Conservation (phyloP, 306 rosid genomes). For the Acacia melanoxylon region DNA sequence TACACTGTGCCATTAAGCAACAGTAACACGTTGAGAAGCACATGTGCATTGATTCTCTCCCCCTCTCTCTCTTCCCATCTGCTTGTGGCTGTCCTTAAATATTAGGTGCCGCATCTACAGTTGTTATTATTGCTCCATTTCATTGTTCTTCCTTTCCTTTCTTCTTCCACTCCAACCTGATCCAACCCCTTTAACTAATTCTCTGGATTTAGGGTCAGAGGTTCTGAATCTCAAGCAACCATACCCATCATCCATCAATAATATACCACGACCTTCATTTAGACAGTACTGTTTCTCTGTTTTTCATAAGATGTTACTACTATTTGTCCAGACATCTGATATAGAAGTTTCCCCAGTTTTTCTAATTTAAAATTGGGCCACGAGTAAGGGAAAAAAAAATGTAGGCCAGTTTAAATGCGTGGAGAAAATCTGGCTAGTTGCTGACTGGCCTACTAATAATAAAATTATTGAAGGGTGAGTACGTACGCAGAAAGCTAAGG, state of each 20-base stretch:
- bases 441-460: not conserved
- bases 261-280: not conserved
- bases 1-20: not conserved
- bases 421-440: not conserved
- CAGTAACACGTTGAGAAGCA: constrained; percentile 6
- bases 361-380: not conserved
- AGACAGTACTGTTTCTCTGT: not conserved
- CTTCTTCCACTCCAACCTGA: not conserved
- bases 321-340: not conserved
- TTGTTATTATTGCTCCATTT: not conserved
- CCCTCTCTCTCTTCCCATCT: not conserved
- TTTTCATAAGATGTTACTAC: not conserved
- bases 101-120: not conserved
- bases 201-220: not conserved
- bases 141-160: not conserved
- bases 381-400: not conserved
- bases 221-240: not conserved
- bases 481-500: too few relatives aligned
- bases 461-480: too few relatives aligned
- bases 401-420: not conserved
- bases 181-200: not conserved
- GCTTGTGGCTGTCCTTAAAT: not conserved
- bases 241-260: not conserved
- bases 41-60: constrained; percentile 27
- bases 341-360: not conserved